Evolutionary conservation across 352 stramenopile genomes (phyloP), one percentile per base, ranked within the genome.

Genomic region (Globisporangium heterothallicum): DNA sequence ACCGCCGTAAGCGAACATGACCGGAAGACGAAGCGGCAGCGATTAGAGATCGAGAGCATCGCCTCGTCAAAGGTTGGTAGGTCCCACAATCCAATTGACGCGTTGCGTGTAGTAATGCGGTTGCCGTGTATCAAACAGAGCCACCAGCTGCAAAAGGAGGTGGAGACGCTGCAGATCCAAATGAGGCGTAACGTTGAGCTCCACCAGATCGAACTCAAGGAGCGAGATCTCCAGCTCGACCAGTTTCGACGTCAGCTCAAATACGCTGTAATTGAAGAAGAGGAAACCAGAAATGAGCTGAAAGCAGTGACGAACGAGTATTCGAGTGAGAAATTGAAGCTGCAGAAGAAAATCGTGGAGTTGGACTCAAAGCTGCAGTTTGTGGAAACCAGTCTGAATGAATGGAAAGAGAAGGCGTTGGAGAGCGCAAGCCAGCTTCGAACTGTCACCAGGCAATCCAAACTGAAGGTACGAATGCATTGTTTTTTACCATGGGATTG

Each of bases 361-460:
- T 55, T 87, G 45, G 76, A 89, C 44, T 74, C 80, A 4, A 75
- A 86, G 51, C 42, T 93, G 34, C 59, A 74, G 30, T 75, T 90
- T 45, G 72, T 88, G 0, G 75, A 88, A 44, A 62, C 61, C 12
- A 80, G 69, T 32, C 58, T 91, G 47, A 70, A 69, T 34, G 76
- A 89, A 49, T 90, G 79, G 76, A 80, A 78, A 35, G 79, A 89
- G 40, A 78, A 86, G 41, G 78, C 78, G 2, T 41, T 89, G 10
- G 83, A 91, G 40, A 59, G 59, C 14, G 66, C 45, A 24, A 81
- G 58, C 25, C 61, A 88, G 45, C 47, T 88, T 18, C 72, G 72
- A 4, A 56, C 64, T 1, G 43, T 66, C 18, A 69, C 58, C 32
- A 59, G 68, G 9, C 66, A 84, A 60, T 75, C 72, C 10, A 66